A percentile compares a stretch with the other conserved stretches of the same genome.
Evolutionary conservation across 75 land plant genomes (phyloP).

Genomic region (Cryptomeria japonica): DNA sequence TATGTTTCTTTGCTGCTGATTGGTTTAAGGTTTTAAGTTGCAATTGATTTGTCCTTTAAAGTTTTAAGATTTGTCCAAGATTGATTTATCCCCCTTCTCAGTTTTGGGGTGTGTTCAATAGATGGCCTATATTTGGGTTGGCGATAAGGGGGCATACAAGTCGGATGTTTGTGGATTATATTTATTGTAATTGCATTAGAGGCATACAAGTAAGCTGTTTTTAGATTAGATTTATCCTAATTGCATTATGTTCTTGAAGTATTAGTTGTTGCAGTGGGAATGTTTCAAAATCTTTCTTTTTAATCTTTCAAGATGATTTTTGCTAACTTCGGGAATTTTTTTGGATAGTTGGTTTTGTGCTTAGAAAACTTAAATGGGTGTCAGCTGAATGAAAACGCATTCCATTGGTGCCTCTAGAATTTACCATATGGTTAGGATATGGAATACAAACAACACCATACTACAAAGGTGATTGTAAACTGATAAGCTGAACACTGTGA

Average conservation of each 20-base stretch:
- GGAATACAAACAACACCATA: too few relatives aligned
- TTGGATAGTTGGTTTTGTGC: not conserved
- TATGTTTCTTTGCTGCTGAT: too few relatives aligned
- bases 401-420: not conserved
- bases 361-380: conserved; percentile 16
- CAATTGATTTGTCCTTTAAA: too few relatives aligned
- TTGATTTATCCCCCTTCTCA: too few relatives aligned
- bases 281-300: not conserved
- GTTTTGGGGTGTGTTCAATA: too few relatives aligned
- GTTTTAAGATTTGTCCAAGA: too few relatives aligned
- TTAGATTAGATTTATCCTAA: not conserved
- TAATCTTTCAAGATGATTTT: not conserved
- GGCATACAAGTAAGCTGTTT: too few relatives aligned
- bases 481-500: too few relatives aligned
- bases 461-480: too few relatives aligned
- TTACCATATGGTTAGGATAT: too few relatives aligned
- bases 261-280: not conserved
- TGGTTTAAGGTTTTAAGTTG: too few relatives aligned
- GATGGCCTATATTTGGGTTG: not conserved
- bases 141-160: not conserved
- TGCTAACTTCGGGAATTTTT: not conserved
- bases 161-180: not conserved
- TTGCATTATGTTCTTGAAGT: not conserved
- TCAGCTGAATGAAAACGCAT: not conserved
- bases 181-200: too few relatives aligned